A percentile compares a stretch with the other conserved stretches of the same genome.
Evolutionary conservation across 768 basidiomycete species (phyloP).

Genomic region (Wakefieldia striispora): DNA sequence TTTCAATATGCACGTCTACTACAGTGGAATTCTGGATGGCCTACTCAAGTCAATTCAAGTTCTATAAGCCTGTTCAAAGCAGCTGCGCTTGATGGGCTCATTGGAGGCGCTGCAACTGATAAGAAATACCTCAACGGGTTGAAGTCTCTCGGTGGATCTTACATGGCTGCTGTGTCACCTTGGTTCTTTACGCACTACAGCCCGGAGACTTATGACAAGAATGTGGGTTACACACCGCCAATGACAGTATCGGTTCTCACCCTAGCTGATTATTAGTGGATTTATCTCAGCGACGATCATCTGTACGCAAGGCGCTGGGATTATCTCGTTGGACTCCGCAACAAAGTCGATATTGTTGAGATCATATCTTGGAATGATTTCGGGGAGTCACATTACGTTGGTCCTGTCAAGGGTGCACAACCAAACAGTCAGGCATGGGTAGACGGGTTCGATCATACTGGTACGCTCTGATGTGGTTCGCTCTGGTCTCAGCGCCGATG

Average conservation of each 20-base stretch:
- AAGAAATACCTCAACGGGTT: conserved; percentile 50
- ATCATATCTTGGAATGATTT: conserved; percentile 72
- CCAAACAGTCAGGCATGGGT: conserved; percentile 72
- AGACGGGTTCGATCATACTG: conserved; percentile 55
- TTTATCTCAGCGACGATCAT: conserved; percentile 67
- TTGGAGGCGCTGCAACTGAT: conserved; percentile 54
- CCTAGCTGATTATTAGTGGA: conserved; percentile 40
- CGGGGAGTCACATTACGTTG: conserved; percentile 76
- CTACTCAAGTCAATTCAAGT: conserved; percentile 49
- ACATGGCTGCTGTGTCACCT: conserved; percentile 60
- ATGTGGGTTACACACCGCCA: conserved; percentile 40
- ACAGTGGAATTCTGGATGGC: conserved; percentile 84
- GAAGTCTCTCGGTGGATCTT: conserved; percentile 29
- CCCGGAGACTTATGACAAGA: conserved; percentile 66
- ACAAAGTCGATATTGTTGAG: conserved; percentile 58
- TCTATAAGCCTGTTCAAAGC: background rate
- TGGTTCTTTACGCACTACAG: conserved; percentile 84
- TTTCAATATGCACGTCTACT: background rate
- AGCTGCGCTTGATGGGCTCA: conserved; percentile 29
- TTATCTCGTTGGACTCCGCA: conserved; percentile 49
- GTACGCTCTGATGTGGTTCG: conserved; percentile 35
- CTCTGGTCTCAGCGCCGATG: no score
- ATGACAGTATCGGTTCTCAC: conserved; percentile 1
- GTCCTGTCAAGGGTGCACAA: conserved; percentile 67
- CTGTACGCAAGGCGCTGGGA: conserved; percentile 70